A percentile compares a stretch with the other conserved stretches of the same genome.
Evolutionary conservation across 2,329 filamentous ascomycete genomes (phyloP).

Genomic region (Aspergillus pseudoterreus): DNA sequence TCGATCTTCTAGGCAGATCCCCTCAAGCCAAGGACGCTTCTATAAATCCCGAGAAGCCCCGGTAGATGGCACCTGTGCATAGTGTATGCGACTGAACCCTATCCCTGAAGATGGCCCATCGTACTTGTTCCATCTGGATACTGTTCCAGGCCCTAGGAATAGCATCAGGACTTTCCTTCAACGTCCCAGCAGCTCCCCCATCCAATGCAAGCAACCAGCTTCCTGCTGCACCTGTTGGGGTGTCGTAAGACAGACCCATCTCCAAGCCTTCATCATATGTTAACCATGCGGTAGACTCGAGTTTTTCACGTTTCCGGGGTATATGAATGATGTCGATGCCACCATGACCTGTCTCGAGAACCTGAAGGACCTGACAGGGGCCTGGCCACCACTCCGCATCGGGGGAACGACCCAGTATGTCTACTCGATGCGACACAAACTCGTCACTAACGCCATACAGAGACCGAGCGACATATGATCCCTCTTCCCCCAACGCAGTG

Average conservation of each 20-base stretch:
- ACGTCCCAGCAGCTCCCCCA: not conserved
- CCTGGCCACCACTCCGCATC: constrained; percentile 54
- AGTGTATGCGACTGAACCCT: too few relatives aligned
- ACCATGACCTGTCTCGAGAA: constrained; percentile 53
- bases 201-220: not conserved
- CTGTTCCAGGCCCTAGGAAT: not conserved
- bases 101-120: too few relatives aligned
- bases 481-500: constrained; percentile 45
- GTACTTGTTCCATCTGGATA: not conserved
- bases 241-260: constrained; percentile 37
- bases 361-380: constrained; percentile 48
- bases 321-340: constrained; percentile 50
- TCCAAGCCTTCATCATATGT: not conserved
- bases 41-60: too few relatives aligned
- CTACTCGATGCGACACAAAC: not conserved
- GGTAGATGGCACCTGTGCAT: too few relatives aligned
- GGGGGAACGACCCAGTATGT: constrained; percentile 49
- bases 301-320: constrained; percentile 56
- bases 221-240: constrained; percentile 37
- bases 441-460: constrained; percentile 16
- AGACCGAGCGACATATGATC: constrained; percentile 52
- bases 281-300: constrained; percentile 40
- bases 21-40: too few relatives aligned
- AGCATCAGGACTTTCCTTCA: not conserved
- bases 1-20: too few relatives aligned